phyloP scores from a whole-genome alignment of 331 rosid species.

The Spiraea crenata region DNA sequence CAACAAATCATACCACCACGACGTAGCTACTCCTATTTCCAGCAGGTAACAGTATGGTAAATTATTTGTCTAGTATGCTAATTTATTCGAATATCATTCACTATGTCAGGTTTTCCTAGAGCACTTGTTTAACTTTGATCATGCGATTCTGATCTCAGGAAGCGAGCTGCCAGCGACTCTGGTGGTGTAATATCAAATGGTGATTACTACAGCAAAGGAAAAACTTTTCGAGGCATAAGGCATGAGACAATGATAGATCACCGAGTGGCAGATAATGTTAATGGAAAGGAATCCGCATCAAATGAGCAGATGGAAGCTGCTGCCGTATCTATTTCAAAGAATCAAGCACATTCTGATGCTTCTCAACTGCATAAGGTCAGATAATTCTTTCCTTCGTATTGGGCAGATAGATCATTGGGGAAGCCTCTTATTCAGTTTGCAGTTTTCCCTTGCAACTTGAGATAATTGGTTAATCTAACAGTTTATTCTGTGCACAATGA shows the following conservation, averaged over 20 bases:
- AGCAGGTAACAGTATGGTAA: slow-evolving; percentile 43
- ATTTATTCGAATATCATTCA: neutral
- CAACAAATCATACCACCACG: slow-evolving; percentile 43
- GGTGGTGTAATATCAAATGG: slow-evolving; percentile 49
- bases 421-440: too few relatives aligned
- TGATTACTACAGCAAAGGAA: slow-evolving; percentile 40
- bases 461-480: neutral
- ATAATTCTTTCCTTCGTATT: slow-evolving; percentile 11
- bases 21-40: slow-evolving; percentile 33
- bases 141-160: slow-evolving; percentile 47
- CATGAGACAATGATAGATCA: slow-evolving; percentile 38
- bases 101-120: neutral
- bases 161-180: slow-evolving; percentile 58
- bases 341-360: slow-evolving; percentile 38
- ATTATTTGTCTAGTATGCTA: neutral
- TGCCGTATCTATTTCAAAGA: slow-evolving; percentile 30
- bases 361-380: slow-evolving; percentile 53
- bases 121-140: slow-evolving; percentile 3
- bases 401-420: neutral
- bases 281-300: slow-evolving; percentile 32
- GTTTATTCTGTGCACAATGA: neutral
- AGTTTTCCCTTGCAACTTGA: neutral
- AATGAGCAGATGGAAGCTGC: slow-evolving; percentile 40
- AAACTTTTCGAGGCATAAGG: slow-evolving; percentile 36
- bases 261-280: slow-evolving; percentile 25